Evolutionary conservation across 2,329 filamentous ascomycete genomes (phyloP).

Genomic region (Apiospora rasikravindrae): DNA sequence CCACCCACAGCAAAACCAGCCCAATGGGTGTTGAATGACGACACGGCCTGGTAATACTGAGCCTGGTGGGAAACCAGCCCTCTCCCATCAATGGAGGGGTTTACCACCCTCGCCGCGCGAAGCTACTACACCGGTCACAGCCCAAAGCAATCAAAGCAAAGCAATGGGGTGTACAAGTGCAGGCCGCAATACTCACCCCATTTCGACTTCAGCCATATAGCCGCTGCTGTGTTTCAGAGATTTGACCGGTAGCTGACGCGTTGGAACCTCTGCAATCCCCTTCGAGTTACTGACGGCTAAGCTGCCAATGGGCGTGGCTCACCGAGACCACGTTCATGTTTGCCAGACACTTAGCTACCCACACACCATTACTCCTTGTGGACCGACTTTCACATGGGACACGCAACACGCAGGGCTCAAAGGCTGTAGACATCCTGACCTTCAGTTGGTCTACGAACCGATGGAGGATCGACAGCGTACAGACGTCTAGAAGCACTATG

Average conservation of each 20-base stretch:
- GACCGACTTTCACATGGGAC: neutral
- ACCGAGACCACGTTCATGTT: neutral
- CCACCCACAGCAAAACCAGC: neutral
- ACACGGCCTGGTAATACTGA: conserved; percentile 2
- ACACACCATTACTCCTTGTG: neutral
- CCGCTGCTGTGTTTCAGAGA: conserved; percentile 4
- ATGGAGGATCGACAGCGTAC: neutral
- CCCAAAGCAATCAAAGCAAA: neutral
- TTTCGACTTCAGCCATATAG: conserved; percentile 3
- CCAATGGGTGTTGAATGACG: conserved; percentile 15
- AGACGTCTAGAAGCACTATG: neutral
- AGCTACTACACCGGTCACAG: conserved; percentile 12
- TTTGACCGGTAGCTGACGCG: neutral
- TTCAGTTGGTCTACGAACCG: neutral
- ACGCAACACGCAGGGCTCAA: neutral
- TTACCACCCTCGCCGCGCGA: neutral
- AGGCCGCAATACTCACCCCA: neutral
- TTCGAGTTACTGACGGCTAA: neutral
- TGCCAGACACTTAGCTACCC: neutral
- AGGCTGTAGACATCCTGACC: neutral
- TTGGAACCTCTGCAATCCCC: neutral
- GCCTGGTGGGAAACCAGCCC: neutral
- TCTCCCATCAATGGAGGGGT: neutral
- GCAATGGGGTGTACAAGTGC: neutral
- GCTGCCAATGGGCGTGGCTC: neutral